These are phyloP conservation scores for Coemansia sp. DNA, from an alignment of 192 early-diverging fungal species.

Conservation along the genomic window DNA sequence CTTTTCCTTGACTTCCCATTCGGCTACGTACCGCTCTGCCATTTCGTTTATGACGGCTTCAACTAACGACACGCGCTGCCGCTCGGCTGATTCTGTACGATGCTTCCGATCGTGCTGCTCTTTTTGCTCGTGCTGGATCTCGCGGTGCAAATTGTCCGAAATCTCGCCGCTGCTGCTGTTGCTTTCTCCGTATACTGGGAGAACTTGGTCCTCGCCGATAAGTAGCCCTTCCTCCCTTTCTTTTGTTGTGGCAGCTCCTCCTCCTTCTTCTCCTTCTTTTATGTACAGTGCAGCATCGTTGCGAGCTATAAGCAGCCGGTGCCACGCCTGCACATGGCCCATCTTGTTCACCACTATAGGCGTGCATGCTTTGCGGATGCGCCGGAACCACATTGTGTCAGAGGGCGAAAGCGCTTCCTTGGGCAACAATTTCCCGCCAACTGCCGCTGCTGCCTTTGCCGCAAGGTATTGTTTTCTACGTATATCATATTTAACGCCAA, in stretches of 20 bases:
- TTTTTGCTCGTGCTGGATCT: constrained; percentile 18
- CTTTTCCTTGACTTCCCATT: constrained; percentile 17
- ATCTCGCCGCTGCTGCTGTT: constrained; percentile 14
- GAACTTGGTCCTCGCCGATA: constrained; percentile 13
- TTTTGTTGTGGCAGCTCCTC: background rate
- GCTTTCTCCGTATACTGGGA: constrained; percentile 56
- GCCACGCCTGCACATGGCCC: constrained; percentile 9
- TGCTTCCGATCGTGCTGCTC: background rate
- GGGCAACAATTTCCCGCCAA: background rate
- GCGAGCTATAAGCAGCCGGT: constrained; percentile 2
- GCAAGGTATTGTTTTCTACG: background rate
- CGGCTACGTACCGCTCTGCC: constrained; percentile 11
- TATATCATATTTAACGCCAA: background rate
- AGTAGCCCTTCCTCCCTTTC: background rate
- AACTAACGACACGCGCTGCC: constrained; percentile 15
- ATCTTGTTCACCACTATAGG: constrained; percentile 3
- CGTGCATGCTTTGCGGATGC: constrained; percentile 2
- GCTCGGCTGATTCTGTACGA: background rate
- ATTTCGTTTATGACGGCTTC: constrained; percentile 5
- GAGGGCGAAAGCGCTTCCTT: background rate
- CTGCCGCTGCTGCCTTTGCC: background rate
- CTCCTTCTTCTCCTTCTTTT: background rate
- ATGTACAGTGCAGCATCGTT: background rate
- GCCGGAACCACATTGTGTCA: constrained; percentile 29
- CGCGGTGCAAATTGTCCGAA: constrained; percentile 25